Conservation (phyloP, 1,139 yeast genomes). For the Candida smagusa region DNA sequence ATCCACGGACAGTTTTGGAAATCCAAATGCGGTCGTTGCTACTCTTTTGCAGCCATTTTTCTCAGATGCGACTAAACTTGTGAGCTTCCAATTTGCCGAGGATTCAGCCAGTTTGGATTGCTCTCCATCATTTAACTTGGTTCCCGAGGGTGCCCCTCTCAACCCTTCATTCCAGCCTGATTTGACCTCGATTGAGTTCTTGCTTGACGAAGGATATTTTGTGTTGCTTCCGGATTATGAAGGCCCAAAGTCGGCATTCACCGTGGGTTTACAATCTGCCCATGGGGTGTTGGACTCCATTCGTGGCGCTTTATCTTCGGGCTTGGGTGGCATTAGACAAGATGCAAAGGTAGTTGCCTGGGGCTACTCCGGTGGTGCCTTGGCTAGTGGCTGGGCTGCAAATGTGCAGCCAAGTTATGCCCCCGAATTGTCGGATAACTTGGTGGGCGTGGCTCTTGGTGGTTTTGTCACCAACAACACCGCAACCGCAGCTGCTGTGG, state of each 20-base stretch:
- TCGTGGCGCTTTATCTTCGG: constrained; percentile 20
- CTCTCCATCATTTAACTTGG: constrained; percentile 28
- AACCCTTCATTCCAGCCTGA: neutral
- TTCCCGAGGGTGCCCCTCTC: constrained; percentile 13
- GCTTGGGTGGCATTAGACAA: constrained; percentile 17
- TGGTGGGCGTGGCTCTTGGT: constrained; percentile 31
- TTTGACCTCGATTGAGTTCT: constrained; percentile 13
- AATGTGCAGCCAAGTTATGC: constrained; percentile 29
- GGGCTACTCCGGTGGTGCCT: constrained; percentile 38
- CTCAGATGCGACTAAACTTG: constrained; percentile 23
- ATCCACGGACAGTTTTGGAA: constrained; percentile 28
- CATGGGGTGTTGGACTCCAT: constrained; percentile 25
- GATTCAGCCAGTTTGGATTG: constrained; percentile 28
- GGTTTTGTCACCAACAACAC: constrained; percentile 26
- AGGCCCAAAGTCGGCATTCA: constrained; percentile 25
- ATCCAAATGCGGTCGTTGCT: constrained; percentile 27
- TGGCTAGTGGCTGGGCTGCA: constrained; percentile 36
- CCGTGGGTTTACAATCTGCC: constrained; percentile 27
- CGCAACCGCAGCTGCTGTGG: constrained; percentile 15
- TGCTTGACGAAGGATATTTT: constrained; percentile 28
- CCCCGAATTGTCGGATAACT: constrained; percentile 21
- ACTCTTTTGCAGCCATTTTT: constrained; percentile 29
- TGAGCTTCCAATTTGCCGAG: constrained; percentile 32
- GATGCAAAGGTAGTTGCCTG: constrained; percentile 25
- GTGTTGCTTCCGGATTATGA: constrained; percentile 33